Evolutionary conservation across 176 grass and related monocot genomes (phyloP), one percentile per base, ranked within the genome.

Genomic region (Coix lacrymajobi): DNA sequence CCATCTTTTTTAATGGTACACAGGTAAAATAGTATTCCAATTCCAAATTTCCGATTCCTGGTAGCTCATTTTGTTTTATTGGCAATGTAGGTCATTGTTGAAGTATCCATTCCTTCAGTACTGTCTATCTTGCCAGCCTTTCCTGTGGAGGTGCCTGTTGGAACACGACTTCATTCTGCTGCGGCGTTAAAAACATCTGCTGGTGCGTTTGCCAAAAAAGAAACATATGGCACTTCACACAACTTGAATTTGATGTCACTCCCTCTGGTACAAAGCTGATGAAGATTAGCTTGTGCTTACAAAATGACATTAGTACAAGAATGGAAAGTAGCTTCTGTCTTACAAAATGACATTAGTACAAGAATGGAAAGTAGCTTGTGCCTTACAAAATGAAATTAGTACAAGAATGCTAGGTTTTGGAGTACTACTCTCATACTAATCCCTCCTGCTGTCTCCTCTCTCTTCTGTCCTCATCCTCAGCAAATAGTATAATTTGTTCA

Each of bases 141-240:
- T 93, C 92, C 96, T 77, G 90, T 95, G 58, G 92, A 98, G 84
- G 92, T 90, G 80, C 81, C 86, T 83, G 89, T 98, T 78, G 92
- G 96, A 90, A 91, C 86, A 68, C 79, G 86, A 87, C 69, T 98
- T 83, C 88, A 93, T 81, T 87, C 88, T 86, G 84, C 90, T 74
- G 92, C 89, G 66, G 78, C 82, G 19, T 89, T 98, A 66, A 93
- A 87, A 81, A 72, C 96, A 78, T 89, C 87, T 37, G 91, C 88
- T 84, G 92, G 96, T 98, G 69, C 7, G 69, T 48, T 30, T 69
- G 22, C 37, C 37, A 13, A 44, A 43, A 3, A 39, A 68, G 46
- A 84, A 83, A 51, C 95, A 74, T 89, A 92, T 79, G 88, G 86
- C 89, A 36, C 67, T 81, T 84, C 62, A 72, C 43, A 79, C 83